Evolutionary conservation across 2,329 filamentous ascomycete species (phyloP).

Genomic region (Aspergillus fructus): DNA sequence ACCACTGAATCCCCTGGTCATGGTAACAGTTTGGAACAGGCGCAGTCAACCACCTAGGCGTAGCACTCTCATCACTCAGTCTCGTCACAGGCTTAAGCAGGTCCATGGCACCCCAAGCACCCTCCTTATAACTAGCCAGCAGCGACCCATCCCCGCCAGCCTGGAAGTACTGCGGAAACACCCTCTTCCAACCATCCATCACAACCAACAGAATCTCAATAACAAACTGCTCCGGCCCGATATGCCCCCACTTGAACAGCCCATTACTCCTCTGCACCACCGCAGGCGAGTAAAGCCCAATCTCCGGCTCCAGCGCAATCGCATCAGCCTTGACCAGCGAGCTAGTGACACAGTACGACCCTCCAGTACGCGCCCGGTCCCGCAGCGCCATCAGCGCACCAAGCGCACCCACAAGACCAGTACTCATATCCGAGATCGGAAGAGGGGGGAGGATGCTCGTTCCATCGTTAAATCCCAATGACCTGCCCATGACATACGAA

Average conservation of each 20-base stretch:
- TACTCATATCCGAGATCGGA: neutral
- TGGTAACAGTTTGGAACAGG: conserved; percentile 18
- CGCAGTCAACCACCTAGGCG: conserved; percentile 9
- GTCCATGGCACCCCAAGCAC: conserved; percentile 7
- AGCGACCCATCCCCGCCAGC: conserved; percentile 5
- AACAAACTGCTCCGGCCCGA: conserved; percentile 23
- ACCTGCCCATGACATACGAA: conserved; percentile 34
- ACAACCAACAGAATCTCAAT: conserved; percentile 24
- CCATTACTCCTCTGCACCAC: conserved; percentile 17
- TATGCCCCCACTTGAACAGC: conserved; percentile 14
- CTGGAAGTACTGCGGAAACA: conserved; percentile 4
- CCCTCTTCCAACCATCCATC: conserved; percentile 25
- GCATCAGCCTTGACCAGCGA: conserved; percentile 34
- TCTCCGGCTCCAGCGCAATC: conserved; percentile 29
- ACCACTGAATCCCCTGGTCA: conserved; percentile 12
- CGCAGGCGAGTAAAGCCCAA: conserved; percentile 33
- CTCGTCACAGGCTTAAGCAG: conserved; percentile 15
- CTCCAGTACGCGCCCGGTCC: conserved; percentile 1
- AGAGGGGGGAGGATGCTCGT: neutral
- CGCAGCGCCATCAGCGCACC: neutral
- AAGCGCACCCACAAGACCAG: neutral
- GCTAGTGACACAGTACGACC: conserved; percentile 21
- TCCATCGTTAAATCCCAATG: conserved; percentile 4
- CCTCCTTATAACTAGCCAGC: conserved; percentile 14
- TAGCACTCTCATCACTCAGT: conserved; percentile 10